phyloP scores from a whole-genome alignment of 371 early-diverging fungal genomes.

The Circinella minor region DNA sequence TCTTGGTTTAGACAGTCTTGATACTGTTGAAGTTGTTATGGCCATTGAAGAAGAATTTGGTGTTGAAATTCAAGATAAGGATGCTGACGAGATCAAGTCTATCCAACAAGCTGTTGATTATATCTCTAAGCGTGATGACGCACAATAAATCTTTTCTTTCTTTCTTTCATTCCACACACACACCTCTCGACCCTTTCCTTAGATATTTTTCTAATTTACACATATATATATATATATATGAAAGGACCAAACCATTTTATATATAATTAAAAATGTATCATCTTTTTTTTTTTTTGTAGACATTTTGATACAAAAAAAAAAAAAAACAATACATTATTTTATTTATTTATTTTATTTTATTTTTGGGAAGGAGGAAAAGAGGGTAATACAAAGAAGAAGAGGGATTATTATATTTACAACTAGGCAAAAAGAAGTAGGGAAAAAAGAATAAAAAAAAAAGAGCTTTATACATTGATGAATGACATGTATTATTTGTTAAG shows the following conservation, averaged over 20 bases:
- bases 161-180: background rate
- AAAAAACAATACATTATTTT: too few species aligned
- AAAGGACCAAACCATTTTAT: too few species aligned
- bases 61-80: slow-evolving; percentile 96
- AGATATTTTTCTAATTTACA: background rate
- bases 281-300: too few species aligned
- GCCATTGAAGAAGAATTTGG: slow-evolving; percentile 98
- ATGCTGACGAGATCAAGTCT: slow-evolving; percentile 94
- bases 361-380: background rate
- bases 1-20: slow-evolving; percentile 94
- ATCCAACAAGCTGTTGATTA: slow-evolving; percentile 89
- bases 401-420: too few species aligned
- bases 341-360: too few species aligned
- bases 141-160: slow-evolving; percentile 58
- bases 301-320: too few species aligned
- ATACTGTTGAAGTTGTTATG: slow-evolving; percentile 98
- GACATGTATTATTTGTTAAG: background rate
- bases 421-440: background rate
- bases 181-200: too few species aligned
- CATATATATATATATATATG: background rate
- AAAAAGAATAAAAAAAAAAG: background rate
- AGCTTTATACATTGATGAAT: background rate
- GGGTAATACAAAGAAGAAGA: too few species aligned
- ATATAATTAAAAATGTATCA: too few species aligned
- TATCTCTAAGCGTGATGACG: slow-evolving; percentile 77